Conservation (phyloP, 164 flowering plant genomes). For the Piper longum region DNA sequence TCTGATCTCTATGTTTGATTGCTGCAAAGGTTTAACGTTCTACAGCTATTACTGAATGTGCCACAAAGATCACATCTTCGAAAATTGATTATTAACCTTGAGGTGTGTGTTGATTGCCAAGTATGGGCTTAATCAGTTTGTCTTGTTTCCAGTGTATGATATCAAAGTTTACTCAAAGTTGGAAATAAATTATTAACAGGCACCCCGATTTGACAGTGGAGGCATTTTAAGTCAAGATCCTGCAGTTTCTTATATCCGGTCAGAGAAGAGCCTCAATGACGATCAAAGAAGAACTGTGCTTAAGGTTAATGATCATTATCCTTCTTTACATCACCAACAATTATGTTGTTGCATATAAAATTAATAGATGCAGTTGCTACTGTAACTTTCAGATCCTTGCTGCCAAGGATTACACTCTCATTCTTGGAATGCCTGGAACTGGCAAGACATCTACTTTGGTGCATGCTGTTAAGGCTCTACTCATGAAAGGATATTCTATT, state of each 20-base stretch:
- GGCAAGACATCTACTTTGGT: conserved; percentile 98
- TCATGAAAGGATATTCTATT: conserved; percentile 88
- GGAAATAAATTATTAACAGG: conserved; percentile 23
- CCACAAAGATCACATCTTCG: conserved; percentile 47
- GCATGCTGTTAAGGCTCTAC: conserved; percentile 94
- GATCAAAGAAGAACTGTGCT: conserved; percentile 88
- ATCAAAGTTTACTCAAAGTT: not conserved
- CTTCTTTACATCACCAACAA: not conserved
- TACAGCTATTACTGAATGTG: conserved; percentile 57
- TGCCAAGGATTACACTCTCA: conserved; percentile 85
- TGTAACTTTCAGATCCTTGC: conserved; percentile 66
- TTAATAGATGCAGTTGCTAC: not conserved
- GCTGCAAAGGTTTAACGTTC: conserved; percentile 65
- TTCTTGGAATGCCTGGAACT: conserved; percentile 99
- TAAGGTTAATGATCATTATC: conserved; percentile 29
- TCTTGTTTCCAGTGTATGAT: not conserved
- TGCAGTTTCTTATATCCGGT: conserved; percentile 76
- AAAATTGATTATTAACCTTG: conserved; percentile 81
- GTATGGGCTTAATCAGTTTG: not conserved
- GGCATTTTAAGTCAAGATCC: conserved; percentile 87
- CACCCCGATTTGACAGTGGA: conserved; percentile 89
- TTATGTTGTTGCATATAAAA: not conserved
- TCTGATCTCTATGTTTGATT: conserved; percentile 9
- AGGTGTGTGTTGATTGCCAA: conserved; percentile 30
- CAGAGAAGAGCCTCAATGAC: conserved; percentile 70